Percentiles rank a stretch among this genome's conserved stretches.
Conservation (phyloP, 1,284 basidiomycete genomes). For the Irpex lacteus region DNA sequence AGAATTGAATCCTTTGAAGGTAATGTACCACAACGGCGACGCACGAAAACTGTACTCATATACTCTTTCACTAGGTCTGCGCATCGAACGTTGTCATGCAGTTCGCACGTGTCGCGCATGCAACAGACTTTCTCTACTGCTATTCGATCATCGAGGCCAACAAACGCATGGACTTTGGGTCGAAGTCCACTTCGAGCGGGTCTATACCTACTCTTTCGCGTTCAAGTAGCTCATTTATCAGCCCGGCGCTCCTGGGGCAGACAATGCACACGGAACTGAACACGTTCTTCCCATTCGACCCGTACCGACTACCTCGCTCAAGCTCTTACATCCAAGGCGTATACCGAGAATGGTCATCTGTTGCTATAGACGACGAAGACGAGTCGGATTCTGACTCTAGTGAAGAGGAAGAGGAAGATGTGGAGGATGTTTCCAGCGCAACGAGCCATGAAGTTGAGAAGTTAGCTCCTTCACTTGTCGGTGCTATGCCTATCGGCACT, state of each 20-base stretch:
- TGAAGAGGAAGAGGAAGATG: slow-evolving; percentile 36
- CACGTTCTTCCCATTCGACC: slow-evolving; percentile 98
- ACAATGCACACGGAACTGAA: slow-evolving; percentile 75
- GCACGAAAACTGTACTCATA: slow-evolving; percentile 5
- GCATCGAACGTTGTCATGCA: slow-evolving; percentile 89
- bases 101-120: slow-evolving; percentile 92
- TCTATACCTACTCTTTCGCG: not conserved
- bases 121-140: slow-evolving; percentile 93
- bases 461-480: not conserved
- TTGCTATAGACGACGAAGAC: slow-evolving; percentile 71
- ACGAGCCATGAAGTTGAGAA: not conserved
- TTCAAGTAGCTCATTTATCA: slow-evolving; percentile 14
- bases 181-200: slow-evolving; percentile 10
- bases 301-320: slow-evolving; percentile 85
- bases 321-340: slow-evolving; percentile 65
- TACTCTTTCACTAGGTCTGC: slow-evolving; percentile 58
- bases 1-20: slow-evolving; percentile 88
- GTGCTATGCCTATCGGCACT: slow-evolving; percentile 2
- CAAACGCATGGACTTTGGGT: slow-evolving; percentile 50
- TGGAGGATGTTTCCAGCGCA: slow-evolving; percentile 12
- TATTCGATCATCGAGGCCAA: slow-evolving; percentile 93
- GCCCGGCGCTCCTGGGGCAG: slow-evolving; percentile 33
- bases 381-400: slow-evolving; percentile 62
- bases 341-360: slow-evolving; percentile 75
- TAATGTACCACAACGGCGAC: slow-evolving; percentile 30